Evolutionary conservation across 1,139 yeast genomes (phyloP).

Genomic region (Kodamaea suecica): DNA sequence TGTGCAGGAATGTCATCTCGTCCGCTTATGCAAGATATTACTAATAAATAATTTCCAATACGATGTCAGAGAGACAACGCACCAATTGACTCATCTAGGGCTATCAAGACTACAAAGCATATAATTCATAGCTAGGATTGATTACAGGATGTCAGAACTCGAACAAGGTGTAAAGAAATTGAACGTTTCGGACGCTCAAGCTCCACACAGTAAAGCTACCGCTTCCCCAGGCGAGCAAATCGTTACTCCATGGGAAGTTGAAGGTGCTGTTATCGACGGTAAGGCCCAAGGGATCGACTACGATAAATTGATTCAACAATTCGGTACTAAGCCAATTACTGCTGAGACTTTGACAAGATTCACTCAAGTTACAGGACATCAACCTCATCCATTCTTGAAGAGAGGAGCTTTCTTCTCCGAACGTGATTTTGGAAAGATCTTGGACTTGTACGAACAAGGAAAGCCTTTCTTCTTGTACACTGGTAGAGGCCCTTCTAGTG

Average conservation of each 20-base stretch:
- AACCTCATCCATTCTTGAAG: slow-evolving; percentile 89
- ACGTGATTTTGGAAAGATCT: slow-evolving; percentile 76
- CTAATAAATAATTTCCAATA: too few species aligned
- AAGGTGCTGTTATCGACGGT: slow-evolving; percentile 97
- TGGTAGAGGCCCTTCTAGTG: slow-evolving; percentile 97
- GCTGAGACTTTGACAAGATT: slow-evolving; percentile 74
- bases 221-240: slow-evolving; percentile 51
- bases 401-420: slow-evolving; percentile 94
- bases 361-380: slow-evolving; percentile 76
- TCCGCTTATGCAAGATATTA: too few species aligned
- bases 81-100: too few species aligned
- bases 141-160: slow-evolving; percentile 4
- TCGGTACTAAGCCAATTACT: slow-evolving; percentile 78
- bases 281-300: slow-evolving; percentile 85
- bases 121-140: too few species aligned
- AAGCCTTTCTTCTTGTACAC: slow-evolving; percentile 95
- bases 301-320: slow-evolving; percentile 77
- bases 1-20: too few species aligned
- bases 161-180: slow-evolving; percentile 26
- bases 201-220: slow-evolving; percentile 2
- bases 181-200: slow-evolving; percentile 14
- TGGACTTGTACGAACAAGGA: slow-evolving; percentile 89
- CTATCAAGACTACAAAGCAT: too few species aligned
- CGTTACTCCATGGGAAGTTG: slow-evolving; percentile 89
- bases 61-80: too few species aligned